Conservation (phyloP, 2,329 filamentous ascomycete genomes). For the Diaporthe capsici region DNA sequence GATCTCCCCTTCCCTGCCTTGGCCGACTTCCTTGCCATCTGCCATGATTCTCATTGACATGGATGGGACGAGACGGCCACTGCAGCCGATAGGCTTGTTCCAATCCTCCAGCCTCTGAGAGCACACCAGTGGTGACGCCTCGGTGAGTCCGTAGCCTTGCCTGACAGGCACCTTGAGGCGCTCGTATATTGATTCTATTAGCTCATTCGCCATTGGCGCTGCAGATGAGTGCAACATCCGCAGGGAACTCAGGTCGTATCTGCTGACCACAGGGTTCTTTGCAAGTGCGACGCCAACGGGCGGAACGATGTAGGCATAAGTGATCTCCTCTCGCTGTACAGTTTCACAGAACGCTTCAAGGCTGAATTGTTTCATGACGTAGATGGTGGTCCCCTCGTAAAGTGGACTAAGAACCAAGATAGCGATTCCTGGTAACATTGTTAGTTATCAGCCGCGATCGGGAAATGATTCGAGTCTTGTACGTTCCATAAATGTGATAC, state of each 20-base stretch:
- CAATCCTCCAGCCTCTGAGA: constrained; percentile 82
- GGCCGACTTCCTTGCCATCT: constrained; percentile 67
- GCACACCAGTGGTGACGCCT: constrained; percentile 85
- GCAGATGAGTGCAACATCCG: constrained; percentile 64
- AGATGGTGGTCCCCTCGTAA: constrained; percentile 57
- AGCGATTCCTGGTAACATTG: constrained; percentile 5
- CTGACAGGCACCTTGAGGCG: constrained; percentile 85
- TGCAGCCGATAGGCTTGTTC: constrained; percentile 81
- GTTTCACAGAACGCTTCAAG: constrained; percentile 66
- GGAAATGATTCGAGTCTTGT: neutral
- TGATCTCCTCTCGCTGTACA: constrained; percentile 67
- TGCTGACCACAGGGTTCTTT: constrained; percentile 67
- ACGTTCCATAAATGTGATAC: constrained; percentile 23
- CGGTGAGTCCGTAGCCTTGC: constrained; percentile 92
- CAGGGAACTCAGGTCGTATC: constrained; percentile 67
- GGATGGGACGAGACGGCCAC: constrained; percentile 83
- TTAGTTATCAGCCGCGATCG: neutral
- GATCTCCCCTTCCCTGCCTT: constrained; percentile 52
- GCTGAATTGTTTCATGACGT: constrained; percentile 70
- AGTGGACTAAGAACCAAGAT: neutral
- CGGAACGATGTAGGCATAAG: constrained; percentile 67
- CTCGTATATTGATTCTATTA: constrained; percentile 81
- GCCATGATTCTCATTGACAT: constrained; percentile 86
- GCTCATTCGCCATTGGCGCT: constrained; percentile 69
- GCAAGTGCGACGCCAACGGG: constrained; percentile 71